Conservation (phyloP, 495 filamentous ascomycete genomes). For the Daldinia grandis region DNA sequence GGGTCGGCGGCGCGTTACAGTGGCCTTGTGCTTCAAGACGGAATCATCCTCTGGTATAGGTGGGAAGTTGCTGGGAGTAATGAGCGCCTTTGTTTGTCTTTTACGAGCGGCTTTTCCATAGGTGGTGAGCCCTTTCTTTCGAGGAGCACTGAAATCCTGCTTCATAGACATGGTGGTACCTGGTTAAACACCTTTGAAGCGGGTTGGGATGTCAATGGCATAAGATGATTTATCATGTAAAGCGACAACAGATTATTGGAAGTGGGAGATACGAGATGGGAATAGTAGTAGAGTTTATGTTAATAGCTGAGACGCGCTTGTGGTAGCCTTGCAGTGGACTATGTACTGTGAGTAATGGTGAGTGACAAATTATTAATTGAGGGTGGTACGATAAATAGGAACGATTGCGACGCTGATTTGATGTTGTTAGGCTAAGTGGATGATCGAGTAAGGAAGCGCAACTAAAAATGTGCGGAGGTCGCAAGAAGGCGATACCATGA, state of each 20-base stretch:
- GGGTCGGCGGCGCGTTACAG: conserved; percentile 28
- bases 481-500: neutral
- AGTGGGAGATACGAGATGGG: neutral
- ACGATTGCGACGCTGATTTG: conserved; percentile 8
- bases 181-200: conserved; percentile 1
- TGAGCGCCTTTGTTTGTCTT: conserved; percentile 41
- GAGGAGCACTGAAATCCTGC: conserved; percentile 48
- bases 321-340: conserved; percentile 27
- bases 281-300: conserved; percentile 7
- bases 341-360: conserved; percentile 1
- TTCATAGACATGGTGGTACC: conserved; percentile 44
- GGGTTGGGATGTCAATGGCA: neutral
- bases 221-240: conserved; percentile 17
- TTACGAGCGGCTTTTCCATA: conserved; percentile 52
- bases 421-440: conserved; percentile 1
- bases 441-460: neutral
- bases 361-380: conserved; percentile 5
- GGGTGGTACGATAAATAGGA: conserved; percentile 15
- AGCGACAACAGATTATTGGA: conserved; percentile 4
- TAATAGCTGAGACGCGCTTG: conserved; percentile 30
- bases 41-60: conserved; percentile 46
- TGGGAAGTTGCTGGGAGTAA: conserved; percentile 39
- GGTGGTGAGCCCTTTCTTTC: conserved; percentile 50
- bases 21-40: conserved; percentile 31
- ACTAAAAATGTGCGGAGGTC: conserved; percentile 17